Evolutionary conservation across 768 basidiomycete genomes (phyloP).

Genomic region (Psilocybe tampanensis): DNA sequence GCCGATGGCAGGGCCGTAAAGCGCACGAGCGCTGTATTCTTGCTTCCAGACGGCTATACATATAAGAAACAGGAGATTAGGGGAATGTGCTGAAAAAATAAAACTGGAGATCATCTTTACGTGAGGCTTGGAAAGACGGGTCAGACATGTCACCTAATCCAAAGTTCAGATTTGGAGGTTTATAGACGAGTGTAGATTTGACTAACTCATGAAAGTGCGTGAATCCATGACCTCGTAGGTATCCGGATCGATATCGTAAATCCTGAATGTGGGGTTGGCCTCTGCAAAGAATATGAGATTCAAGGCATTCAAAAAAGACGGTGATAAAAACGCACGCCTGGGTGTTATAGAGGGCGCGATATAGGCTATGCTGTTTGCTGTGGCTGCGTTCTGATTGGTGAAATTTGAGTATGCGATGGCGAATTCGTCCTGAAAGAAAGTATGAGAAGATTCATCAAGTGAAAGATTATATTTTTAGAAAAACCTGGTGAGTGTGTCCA

Average conservation of each 20-base stretch:
- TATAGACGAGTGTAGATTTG: background rate
- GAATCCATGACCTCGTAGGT: constrained; percentile 68
- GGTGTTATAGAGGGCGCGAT: constrained; percentile 63
- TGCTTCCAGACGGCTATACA: constrained; percentile 49
- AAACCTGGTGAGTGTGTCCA: constrained; percentile 54
- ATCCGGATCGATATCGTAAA: constrained; percentile 68
- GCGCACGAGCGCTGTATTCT: constrained; percentile 57
- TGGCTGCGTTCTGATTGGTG: constrained; percentile 41
- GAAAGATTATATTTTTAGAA: background rate
- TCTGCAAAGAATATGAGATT: constrained; percentile 28
- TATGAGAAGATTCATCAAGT: background rate
- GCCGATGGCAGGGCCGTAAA: constrained; percentile 49
- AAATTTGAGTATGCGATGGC: constrained; percentile 62
- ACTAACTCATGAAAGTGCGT: constrained; percentile 50
- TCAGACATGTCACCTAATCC: constrained; percentile 42
- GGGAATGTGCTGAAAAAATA: too few species aligned
- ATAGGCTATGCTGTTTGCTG: constrained; percentile 49
- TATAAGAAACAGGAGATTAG: too few species aligned
- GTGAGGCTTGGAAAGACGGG: constrained; percentile 46
- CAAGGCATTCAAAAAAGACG: background rate
- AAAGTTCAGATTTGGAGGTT: background rate
- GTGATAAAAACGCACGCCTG: constrained; percentile 38
- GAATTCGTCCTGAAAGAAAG: constrained; percentile 52
- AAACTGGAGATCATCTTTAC: constrained; percentile 38
- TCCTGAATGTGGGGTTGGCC: constrained; percentile 57